Conservation (phyloP, 2,329 filamentous ascomycete genomes). For the Neofusicoccum kwambonambiense region DNA sequence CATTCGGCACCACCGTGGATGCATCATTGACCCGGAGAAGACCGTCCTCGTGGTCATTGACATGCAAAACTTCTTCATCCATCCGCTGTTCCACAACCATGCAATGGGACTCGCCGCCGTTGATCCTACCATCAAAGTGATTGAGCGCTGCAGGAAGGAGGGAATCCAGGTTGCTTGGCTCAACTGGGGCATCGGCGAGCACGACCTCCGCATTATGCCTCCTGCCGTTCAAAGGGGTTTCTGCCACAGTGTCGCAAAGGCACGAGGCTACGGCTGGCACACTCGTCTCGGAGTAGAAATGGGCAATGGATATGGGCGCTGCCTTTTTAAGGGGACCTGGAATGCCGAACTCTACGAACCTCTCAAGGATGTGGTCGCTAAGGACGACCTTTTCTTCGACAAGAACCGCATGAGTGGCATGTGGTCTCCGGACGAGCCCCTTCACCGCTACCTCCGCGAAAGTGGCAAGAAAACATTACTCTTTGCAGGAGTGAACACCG, state of each 20-base stretch:
- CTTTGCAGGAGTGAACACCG: constrained; percentile 45
- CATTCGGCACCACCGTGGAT: constrained; percentile 41
- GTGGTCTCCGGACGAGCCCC: constrained; percentile 40
- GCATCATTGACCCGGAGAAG: constrained; percentile 40
- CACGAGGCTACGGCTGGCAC: constrained; percentile 39
- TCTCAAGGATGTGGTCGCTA: constrained; percentile 36
- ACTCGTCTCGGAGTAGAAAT: constrained; percentile 40
- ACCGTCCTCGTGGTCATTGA: constrained; percentile 42
- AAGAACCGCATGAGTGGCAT: constrained; percentile 45
- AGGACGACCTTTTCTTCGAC: constrained; percentile 45
- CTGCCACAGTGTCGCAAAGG: constrained; percentile 28
- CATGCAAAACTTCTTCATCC: constrained; percentile 47
- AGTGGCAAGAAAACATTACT: constrained; percentile 43
- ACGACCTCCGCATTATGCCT: constrained; percentile 39
- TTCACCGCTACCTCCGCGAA: constrained; percentile 41
- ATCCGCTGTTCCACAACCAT: constrained; percentile 32
- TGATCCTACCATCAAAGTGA: constrained; percentile 37
- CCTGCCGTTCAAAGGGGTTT: constrained; percentile 44
- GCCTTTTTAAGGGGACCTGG: constrained; percentile 44
- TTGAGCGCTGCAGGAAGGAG: constrained; percentile 41
- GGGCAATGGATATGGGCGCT: constrained; percentile 38
- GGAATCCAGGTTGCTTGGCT: constrained; percentile 44
- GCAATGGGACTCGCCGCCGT: constrained; percentile 29
- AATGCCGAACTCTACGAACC: constrained; percentile 44
- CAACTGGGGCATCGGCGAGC: constrained; percentile 43